Evolutionary conservation across 306 rosid genomes (phyloP), one percentile per base, ranked within the genome.

Genomic region (Prunus dulcis): DNA sequence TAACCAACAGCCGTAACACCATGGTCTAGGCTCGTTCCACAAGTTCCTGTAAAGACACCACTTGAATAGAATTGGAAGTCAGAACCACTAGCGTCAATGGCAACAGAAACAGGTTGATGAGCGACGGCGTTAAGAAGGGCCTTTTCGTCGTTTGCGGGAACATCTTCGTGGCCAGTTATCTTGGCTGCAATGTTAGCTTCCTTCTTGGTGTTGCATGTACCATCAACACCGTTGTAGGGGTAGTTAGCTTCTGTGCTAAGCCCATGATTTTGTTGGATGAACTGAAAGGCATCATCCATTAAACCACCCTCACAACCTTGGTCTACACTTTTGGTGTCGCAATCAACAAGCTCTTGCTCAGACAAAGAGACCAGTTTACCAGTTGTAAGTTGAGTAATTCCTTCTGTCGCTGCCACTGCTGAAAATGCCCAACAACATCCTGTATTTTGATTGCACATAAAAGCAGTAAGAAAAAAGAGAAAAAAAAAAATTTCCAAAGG

Each of bases 401-500:
- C 86, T 79, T 84, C 87, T 0, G 80, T 84, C 46, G 87, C 78
- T 17, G 85, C 88, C n/a, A 87, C 83, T 25, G 84, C 83, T 51
- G 88, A 81, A 75, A 81, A 84, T 0, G 85, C 88, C 88, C 85
- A 74, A 2, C 85, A 84, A 67, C 83, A 78, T 45, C 79, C 85
- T 81, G 10, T 4, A 12, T 25, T 25, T 6, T 52, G 6, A 57
- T 57, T 41, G 43, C 20, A 19, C 43, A 38, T 6, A 38, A 7
- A 38, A 38, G 9, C 43, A 38, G 0, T 38, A 7, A 38, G 43
- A 38, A 38, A 1, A 1, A 7, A 38, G 9, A 38, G 9, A 6
- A 38, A 38, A 38, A 34, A 0, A 6, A 0, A 0, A 6, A 6
- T 34, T 14, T 52, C 19, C 7, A 52, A 4, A 52, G 17, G 22